Conservation (phyloP, 371 early-diverging fungal species). For the Lichtheimia hyalospora region DNA sequence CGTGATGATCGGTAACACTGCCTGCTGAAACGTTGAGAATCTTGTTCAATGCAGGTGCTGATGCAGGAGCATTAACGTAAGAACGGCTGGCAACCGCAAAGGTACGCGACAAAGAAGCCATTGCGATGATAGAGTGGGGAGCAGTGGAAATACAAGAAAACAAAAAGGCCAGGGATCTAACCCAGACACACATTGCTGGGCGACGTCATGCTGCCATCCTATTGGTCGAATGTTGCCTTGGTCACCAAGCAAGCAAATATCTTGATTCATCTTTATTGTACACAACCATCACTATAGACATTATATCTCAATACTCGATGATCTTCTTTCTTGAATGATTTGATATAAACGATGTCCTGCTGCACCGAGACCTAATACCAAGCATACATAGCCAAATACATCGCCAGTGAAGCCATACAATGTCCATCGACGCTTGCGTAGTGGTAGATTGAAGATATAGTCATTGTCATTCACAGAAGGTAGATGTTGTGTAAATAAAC, state of each 20-base stretch:
- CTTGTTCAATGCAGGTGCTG: constrained; percentile 43
- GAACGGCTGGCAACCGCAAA: constrained; percentile 49
- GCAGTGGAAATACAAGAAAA: constrained; percentile 3
- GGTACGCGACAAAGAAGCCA: constrained; percentile 52
- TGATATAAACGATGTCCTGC: constrained; percentile 2
- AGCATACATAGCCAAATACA: constrained; percentile 39
- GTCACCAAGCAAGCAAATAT: background rate
- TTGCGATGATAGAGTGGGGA: constrained; percentile 29
- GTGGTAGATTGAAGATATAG: constrained; percentile 46
- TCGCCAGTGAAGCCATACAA: constrained; percentile 47
- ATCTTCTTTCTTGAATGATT: background rate
- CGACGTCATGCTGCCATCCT: constrained; percentile 1
- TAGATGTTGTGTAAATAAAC: constrained; percentile 41
- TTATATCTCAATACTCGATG: background rate
- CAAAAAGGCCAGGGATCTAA: constrained; percentile 8
- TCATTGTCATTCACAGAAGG: constrained; percentile 37
- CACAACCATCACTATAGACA: too few relatives aligned
- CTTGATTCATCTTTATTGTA: too few relatives aligned
- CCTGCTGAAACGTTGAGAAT: constrained; percentile 30
- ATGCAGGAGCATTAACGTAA: constrained; percentile 45
- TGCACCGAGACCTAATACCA: constrained; percentile 11
- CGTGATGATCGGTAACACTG: constrained; percentile 21
- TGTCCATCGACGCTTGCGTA: constrained; percentile 41
- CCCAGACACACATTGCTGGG: background rate
- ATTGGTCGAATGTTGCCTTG: background rate